Conservation (phyloP, 495 filamentous ascomycete species). For the Clavariopsis aquatica region DNA sequence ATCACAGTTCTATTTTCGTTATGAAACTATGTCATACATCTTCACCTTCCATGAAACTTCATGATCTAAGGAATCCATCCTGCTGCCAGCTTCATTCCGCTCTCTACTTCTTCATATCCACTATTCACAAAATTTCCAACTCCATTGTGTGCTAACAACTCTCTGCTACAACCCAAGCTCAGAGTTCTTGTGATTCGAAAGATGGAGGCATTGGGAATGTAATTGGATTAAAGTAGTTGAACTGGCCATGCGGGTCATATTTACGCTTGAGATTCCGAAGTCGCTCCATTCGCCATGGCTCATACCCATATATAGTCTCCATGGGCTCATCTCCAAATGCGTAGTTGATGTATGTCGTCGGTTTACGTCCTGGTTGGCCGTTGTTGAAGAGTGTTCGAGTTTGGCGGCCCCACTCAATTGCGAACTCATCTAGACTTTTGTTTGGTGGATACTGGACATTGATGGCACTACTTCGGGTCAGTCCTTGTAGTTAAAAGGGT, state of each 20-base stretch:
- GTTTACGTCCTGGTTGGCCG: constrained; percentile 43
- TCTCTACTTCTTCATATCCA: not conserved
- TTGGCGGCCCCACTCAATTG: constrained; percentile 39
- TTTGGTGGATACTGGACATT: not conserved
- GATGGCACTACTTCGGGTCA: not conserved
- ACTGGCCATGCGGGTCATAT: constrained; percentile 57
- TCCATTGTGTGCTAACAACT: too few species aligned
- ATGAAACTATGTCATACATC: too few species aligned
- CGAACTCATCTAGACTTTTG: not conserved
- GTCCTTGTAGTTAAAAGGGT: not conserved
- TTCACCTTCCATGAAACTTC: too few species aligned
- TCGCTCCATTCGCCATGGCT: constrained; percentile 51
- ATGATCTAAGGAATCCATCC: too few species aligned
- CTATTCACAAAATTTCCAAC: not conserved
- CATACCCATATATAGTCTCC: constrained; percentile 54
- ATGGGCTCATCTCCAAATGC: constrained; percentile 56
- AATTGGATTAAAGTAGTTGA: constrained; percentile 58
- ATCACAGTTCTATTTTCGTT: too few species aligned
- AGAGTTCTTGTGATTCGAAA: not conserved
- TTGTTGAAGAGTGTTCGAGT: constrained; percentile 49
- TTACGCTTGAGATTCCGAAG: constrained; percentile 54
- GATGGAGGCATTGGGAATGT: not conserved
- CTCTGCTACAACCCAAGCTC: too few species aligned
- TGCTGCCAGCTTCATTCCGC: too few species aligned
- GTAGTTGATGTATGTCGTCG: constrained; percentile 59